Conservation (phyloP, 2,329 filamentous ascomycete genomes). For the Beauveria sp. region DNA sequence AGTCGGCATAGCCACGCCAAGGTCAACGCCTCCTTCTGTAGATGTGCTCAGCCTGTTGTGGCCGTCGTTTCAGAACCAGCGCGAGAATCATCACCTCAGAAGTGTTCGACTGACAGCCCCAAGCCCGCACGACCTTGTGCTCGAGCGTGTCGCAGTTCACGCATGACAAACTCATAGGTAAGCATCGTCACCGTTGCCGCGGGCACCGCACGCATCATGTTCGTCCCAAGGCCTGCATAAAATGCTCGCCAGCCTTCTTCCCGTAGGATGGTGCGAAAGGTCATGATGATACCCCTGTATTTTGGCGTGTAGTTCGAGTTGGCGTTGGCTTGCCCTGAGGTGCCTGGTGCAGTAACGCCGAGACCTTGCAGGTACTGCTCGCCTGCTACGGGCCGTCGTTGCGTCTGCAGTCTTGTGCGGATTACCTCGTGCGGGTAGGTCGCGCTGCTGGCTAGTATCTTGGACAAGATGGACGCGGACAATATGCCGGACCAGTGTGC, state of each 20-base stretch:
- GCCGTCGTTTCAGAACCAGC: background rate
- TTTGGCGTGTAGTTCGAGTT: slow-evolving; percentile 36
- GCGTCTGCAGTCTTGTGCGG: slow-evolving; percentile 86
- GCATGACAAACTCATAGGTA: slow-evolving; percentile 79
- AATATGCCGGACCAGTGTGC: slow-evolving; percentile 79
- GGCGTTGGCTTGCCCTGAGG: slow-evolving; percentile 23
- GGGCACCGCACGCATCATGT: slow-evolving; percentile 92
- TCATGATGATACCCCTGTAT: slow-evolving; percentile 75
- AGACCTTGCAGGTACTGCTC: slow-evolving; percentile 44
- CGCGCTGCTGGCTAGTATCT: slow-evolving; percentile 86
- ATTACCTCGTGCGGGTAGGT: slow-evolving; percentile 98
- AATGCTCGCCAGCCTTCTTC: slow-evolving; percentile 97
- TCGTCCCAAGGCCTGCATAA: slow-evolving; percentile 94
- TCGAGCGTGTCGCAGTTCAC: slow-evolving; percentile 38
- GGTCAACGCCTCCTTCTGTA: background rate
- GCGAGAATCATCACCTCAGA: background rate
- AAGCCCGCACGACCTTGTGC: slow-evolving; percentile 30
- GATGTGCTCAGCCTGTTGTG: background rate
- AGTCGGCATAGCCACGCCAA: background rate
- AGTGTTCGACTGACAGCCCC: slow-evolving; percentile 3
- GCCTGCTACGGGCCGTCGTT: slow-evolving; percentile 62
- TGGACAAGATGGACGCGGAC: slow-evolving; percentile 84
- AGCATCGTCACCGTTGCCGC: slow-evolving; percentile 96
- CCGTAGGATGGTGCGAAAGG: slow-evolving; percentile 72
- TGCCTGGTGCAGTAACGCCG: slow-evolving; percentile 33